Evolutionary conservation across 257 asterid species (phyloP).

Genomic region (Ocimum tenuiflorum): DNA sequence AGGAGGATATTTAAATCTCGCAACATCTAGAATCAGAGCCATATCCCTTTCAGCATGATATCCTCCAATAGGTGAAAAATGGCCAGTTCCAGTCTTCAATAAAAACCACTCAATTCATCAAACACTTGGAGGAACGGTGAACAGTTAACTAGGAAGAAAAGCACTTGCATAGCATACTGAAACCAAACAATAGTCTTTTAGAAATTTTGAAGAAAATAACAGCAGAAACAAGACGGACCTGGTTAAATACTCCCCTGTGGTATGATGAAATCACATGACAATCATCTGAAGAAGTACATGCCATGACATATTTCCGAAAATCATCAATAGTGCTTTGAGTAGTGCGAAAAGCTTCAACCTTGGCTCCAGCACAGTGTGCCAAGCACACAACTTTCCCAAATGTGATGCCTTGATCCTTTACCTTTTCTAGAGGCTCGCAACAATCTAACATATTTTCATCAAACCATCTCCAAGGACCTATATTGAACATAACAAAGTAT

Average conservation of each 20-base stretch:
- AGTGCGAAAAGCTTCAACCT: conserved; percentile 84
- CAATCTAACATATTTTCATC: conserved; percentile 98
- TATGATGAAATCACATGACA: conserved; percentile 88
- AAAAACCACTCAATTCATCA: conserved; percentile 22
- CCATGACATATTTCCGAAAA: conserved; percentile 69
- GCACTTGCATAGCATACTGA: conserved; percentile 13
- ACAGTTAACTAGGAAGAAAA: neutral
- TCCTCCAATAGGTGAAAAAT: conserved; percentile 99
- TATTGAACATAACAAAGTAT: too few species aligned
- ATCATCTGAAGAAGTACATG: conserved; percentile 74
- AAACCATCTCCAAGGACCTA: conserved; percentile 99
- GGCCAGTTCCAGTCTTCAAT: conserved; percentile 94
- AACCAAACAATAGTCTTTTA: neutral
- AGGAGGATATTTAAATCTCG: conserved; percentile 98
- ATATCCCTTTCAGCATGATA: conserved; percentile 89
- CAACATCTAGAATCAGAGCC: conserved; percentile 98
- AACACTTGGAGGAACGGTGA: conserved; percentile 1
- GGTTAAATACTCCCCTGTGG: conserved; percentile 69
- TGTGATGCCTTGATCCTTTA: conserved; percentile 79
- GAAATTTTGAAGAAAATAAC: conserved; percentile 2
- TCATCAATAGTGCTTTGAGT: conserved; percentile 76
- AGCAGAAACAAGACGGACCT: conserved; percentile 35
- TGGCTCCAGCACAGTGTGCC: conserved; percentile 98
- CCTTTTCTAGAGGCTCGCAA: conserved; percentile 94
- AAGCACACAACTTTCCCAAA: conserved; percentile 92